phyloP scores from a whole-genome alignment of 257 asterid species.

The Solanum chilense region DNA sequence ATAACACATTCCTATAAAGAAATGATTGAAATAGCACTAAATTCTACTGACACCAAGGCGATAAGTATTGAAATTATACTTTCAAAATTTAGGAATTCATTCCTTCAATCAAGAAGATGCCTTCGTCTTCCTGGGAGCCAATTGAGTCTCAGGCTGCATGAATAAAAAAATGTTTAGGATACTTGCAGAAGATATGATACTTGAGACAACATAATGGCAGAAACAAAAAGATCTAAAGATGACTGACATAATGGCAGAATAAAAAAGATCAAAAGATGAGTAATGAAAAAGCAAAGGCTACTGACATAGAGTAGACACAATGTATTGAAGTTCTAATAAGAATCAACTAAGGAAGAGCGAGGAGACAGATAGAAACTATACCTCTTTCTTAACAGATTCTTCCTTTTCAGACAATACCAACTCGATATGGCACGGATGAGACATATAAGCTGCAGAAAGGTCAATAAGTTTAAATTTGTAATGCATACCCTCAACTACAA shows the following conservation, averaged over 20 bases:
- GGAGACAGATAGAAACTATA: neutral
- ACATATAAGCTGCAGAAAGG: conserved; percentile 58
- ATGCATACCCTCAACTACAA: neutral
- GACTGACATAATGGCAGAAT: neutral
- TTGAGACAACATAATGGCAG: neutral
- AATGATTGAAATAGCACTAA: neutral
- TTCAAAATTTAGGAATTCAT: neutral
- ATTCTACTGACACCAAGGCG: neutral
- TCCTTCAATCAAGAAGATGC: neutral
- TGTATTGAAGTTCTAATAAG: neutral
- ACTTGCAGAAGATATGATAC: neutral
- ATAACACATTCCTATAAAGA: neutral
- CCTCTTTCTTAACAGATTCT: conserved; percentile 85
- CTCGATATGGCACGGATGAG: conserved; percentile 86
- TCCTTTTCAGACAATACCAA: conserved; percentile 57
- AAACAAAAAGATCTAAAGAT: neutral
- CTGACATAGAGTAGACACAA: neutral
- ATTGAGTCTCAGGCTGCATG: conserved; percentile 6
- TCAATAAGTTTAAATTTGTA: neutral
- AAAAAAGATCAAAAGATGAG: neutral
- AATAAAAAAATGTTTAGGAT: neutral
- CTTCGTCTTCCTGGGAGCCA: neutral
- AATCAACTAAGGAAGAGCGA: neutral
- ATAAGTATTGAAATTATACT: neutral
- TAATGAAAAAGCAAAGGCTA: neutral